These are phyloP conservation scores for Paragyromitra xinjiangensis DNA, from an alignment of 495 filamentous ascomycete genomes.

Conservation along the genomic window DNA sequence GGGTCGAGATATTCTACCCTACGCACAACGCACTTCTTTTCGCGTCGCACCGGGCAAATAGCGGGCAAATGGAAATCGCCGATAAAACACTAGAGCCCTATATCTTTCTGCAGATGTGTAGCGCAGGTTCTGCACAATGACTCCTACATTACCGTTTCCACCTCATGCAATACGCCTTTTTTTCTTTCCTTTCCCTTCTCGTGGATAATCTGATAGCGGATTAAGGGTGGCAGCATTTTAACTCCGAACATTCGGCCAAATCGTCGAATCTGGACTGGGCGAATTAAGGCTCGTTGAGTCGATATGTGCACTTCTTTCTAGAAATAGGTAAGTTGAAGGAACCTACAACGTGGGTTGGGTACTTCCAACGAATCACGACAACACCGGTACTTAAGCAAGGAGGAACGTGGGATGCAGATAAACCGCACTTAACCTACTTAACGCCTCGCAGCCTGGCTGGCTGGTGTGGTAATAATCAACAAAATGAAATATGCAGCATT, in stretches of 20 bases:
- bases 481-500: slow-evolving; percentile 42
- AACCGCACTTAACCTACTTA: slow-evolving; percentile 7
- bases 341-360: slow-evolving; percentile 12
- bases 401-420: slow-evolving; percentile 36
- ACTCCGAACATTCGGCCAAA: slow-evolving; percentile 38
- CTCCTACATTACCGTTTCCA: slow-evolving; percentile 47
- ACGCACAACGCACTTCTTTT: slow-evolving; percentile 8
- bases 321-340: slow-evolving; percentile 26
- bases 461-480: slow-evolving; percentile 34
- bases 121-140: slow-evolving; percentile 45
- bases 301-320: slow-evolving; percentile 37
- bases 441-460: slow-evolving; percentile 11
- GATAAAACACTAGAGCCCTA: slow-evolving; percentile 32
- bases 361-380: background rate
- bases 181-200: background rate
- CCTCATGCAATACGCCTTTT: slow-evolving; percentile 28
- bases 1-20: slow-evolving; percentile 18
- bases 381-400: slow-evolving; percentile 38
- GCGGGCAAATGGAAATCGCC: slow-evolving; percentile 39
- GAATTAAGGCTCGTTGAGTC: slow-evolving; percentile 20
- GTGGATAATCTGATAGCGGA: slow-evolving; percentile 30
- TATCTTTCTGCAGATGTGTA: slow-evolving; percentile 30
- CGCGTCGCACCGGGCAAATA: slow-evolving; percentile 30
- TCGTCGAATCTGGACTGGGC: slow-evolving; percentile 25
- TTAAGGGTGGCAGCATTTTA: slow-evolving; percentile 37